These are phyloP conservation scores for Yamadazyma taylorii DNA, from an alignment of 1,139 yeast species.

Conservation along the genomic window DNA sequence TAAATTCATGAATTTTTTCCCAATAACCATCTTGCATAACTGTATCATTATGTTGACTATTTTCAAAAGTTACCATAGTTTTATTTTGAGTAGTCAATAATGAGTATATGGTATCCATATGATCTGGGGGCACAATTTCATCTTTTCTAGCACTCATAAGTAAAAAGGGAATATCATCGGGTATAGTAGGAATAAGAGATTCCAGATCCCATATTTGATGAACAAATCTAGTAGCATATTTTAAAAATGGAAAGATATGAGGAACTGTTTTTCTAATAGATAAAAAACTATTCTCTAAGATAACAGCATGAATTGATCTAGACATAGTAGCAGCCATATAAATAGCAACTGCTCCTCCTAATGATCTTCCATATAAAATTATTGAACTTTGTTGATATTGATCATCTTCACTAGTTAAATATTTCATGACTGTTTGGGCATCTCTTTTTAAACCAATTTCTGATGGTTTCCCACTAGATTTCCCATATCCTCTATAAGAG, in stretches of 20 bases:
- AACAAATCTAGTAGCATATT: constrained; percentile 59
- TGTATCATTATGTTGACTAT: constrained; percentile 80
- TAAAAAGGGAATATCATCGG: constrained; percentile 60
- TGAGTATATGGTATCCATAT: constrained; percentile 65
- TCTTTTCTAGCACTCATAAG: constrained; percentile 75
- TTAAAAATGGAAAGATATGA: constrained; percentile 69
- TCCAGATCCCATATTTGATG: constrained; percentile 88
- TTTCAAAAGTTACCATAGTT: constrained; percentile 50
- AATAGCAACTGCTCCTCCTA: constrained; percentile 95
- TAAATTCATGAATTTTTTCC: constrained; percentile 62
- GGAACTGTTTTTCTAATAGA: constrained; percentile 81
- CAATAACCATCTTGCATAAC: constrained; percentile 73
- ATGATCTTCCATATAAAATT: constrained; percentile 80
- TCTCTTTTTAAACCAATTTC: constrained; percentile 83
- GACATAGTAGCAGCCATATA: constrained; percentile 68
- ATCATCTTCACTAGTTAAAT: constrained; percentile 51
- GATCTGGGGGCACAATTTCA: constrained; percentile 89
- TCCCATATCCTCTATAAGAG: constrained; percentile 92
- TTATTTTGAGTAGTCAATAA: constrained; percentile 48
- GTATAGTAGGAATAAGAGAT: constrained; percentile 50
- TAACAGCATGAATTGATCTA: constrained; percentile 54
- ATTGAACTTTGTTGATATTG: constrained; percentile 54
- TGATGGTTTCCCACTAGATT: constrained; percentile 73
- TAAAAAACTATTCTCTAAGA: constrained; percentile 85
- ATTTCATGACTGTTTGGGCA: constrained; percentile 71